phyloP scores from a whole-genome alignment of 2,329 filamentous ascomycete genomes.

The Byssochlamys sp. region DNA sequence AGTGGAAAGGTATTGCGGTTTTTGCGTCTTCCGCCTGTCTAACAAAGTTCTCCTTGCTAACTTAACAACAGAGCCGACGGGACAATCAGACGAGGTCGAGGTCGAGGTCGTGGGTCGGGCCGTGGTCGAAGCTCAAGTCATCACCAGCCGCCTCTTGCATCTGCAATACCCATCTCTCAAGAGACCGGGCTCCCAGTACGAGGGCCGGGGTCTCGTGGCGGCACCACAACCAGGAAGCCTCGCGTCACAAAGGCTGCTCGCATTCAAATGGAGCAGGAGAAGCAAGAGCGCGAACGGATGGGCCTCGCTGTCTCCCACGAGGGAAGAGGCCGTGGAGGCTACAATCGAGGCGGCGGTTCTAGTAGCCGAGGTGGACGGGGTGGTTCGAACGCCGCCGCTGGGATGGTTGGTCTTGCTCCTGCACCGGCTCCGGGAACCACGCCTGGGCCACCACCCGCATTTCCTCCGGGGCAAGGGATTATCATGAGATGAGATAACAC shows the following conservation, averaged over 20 bases:
- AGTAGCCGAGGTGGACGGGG: conserved; percentile 5
- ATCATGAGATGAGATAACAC: neutral
- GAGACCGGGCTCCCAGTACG: conserved; percentile 68
- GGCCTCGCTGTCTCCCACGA: conserved; percentile 15
- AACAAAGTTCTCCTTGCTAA: conserved; percentile 25
- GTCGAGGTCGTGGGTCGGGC: conserved; percentile 44
- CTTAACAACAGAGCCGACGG: conserved; percentile 54
- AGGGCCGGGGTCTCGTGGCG: conserved; percentile 64
- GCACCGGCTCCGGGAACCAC: conserved; percentile 17
- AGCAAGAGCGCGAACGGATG: conserved; percentile 47
- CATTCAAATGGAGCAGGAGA: conserved; percentile 69
- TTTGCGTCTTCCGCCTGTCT: conserved; percentile 6
- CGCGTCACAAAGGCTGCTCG: conserved; percentile 79
- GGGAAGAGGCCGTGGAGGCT: conserved; percentile 12
- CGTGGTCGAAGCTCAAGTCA: conserved; percentile 50
- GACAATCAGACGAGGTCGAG: conserved; percentile 55
- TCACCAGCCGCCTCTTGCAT: conserved; percentile 60
- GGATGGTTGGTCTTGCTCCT: conserved; percentile 19
- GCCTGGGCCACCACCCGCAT: conserved; percentile 5
- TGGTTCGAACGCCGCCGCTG: neutral
- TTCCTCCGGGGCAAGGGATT: neutral
- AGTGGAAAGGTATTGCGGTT: conserved; percentile 46
- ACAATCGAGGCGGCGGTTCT: conserved; percentile 8
- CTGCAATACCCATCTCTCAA: conserved; percentile 83
- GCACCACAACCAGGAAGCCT: conserved; percentile 65